These are phyloP conservation scores for Colletotrichum eremochloae DNA, from an alignment of 2,329 filamentous ascomycete genomes.

Conservation along the genomic window DNA sequence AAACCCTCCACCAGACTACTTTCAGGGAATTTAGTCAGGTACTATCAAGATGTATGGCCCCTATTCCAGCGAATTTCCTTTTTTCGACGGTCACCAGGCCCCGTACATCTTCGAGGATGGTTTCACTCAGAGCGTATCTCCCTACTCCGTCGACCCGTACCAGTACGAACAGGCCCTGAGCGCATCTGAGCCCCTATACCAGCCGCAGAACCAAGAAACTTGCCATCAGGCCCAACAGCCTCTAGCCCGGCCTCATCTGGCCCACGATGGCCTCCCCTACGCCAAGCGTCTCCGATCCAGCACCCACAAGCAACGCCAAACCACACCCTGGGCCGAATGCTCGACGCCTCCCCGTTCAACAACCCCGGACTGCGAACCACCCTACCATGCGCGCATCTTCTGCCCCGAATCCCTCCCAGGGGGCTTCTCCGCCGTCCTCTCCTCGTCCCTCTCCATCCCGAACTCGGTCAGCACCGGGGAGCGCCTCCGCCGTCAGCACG, in stretches of 20 bases:
- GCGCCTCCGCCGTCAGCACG: conserved; percentile 40
- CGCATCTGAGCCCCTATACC: not conserved
- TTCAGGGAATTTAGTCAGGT: not conserved
- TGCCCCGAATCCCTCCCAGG: not conserved
- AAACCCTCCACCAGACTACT: too few relatives aligned
- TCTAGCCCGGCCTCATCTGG: too few relatives aligned
- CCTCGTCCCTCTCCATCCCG: conserved; percentile 46
- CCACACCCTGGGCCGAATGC: too few relatives aligned
- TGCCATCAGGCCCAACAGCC: not conserved
- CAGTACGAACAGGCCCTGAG: not conserved
- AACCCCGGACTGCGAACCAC: conserved; percentile 11
- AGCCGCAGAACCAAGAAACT: not conserved
- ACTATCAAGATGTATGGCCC: not conserved
- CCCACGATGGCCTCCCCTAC: not conserved
- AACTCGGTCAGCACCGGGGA: conserved; percentile 40
- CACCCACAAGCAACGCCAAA: not conserved
- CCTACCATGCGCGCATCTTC: conserved; percentile 1
- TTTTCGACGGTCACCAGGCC: not conserved
- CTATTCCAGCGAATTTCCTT: not conserved
- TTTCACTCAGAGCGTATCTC: not conserved
- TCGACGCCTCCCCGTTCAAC: not conserved
- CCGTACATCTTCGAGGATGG: not conserved
- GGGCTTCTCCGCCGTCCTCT: conserved; percentile 39
- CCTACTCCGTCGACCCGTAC: not conserved
- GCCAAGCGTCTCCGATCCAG: conserved; percentile 4